Percentiles rank a stretch among this genome's conserved stretches.
Evolutionary conservation across 148 eudicot species (phyloP).

Genomic region (Bassia scoparia): DNA sequence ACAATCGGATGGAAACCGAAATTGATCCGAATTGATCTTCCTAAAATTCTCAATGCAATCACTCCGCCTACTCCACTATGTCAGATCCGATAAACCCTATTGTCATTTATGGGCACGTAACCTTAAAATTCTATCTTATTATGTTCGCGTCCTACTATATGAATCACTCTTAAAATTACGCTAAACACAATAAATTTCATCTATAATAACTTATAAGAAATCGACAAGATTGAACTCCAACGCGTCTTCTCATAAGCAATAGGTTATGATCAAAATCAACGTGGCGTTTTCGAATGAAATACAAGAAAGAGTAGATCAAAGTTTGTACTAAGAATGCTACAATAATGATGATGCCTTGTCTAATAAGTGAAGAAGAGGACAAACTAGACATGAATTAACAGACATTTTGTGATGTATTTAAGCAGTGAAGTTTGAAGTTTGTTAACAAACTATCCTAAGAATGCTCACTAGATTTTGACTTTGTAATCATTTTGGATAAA

Average conservation of each 20-base stretch:
- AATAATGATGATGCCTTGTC: too few species aligned
- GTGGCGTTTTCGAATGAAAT: background rate
- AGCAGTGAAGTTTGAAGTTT: background rate
- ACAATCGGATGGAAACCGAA: constrained; percentile 15
- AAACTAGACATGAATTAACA: background rate
- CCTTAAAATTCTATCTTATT: background rate
- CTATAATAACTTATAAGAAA: background rate
- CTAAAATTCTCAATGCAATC: constrained; percentile 27
- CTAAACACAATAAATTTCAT: background rate
- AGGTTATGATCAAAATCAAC: background rate
- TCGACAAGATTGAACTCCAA: background rate
- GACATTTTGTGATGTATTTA: background rate
- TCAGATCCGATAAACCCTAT: constrained; percentile 40
- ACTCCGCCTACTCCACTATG: constrained; percentile 24
- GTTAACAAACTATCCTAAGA: constrained; percentile 27
- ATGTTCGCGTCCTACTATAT: background rate
- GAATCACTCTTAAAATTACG: background rate
- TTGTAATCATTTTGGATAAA: too few species aligned
- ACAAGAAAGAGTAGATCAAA: background rate
- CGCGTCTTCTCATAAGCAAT: background rate
- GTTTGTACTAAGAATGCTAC: too few species aligned
- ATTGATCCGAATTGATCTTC: constrained; percentile 2
- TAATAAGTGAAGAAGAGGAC: too few species aligned
- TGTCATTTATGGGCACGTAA: constrained; percentile 73
- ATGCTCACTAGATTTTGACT: constrained; percentile 10